Percentiles rank a stretch among this genome's conserved stretches.
phyloP scores from a whole-genome alignment of 768 basidiomycete genomes.

The Tulasnella sp. region DNA sequence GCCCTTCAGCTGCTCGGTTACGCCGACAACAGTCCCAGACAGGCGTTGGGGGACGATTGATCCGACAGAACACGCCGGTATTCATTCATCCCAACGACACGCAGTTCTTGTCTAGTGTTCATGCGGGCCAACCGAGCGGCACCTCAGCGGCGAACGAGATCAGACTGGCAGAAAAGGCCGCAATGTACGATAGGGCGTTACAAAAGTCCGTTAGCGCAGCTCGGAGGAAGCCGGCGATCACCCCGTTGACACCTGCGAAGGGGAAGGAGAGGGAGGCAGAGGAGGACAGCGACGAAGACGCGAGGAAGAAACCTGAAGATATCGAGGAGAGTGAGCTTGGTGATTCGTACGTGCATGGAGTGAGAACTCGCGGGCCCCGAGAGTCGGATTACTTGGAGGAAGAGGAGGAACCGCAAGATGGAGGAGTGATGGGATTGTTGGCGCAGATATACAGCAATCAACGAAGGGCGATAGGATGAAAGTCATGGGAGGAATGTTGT shows the following conservation, averaged over 20 bases:
- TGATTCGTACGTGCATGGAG: conserved; percentile 73
- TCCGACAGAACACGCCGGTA: conserved; percentile 1
- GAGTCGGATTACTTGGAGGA: conserved; percentile 42
- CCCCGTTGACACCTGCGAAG: not conserved
- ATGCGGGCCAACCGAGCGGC: not conserved
- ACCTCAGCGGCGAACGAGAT: conserved; percentile 9
- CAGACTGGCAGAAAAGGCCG: conserved; percentile 51
- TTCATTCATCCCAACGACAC: conserved; percentile 26
- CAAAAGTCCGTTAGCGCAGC: conserved; percentile 34
- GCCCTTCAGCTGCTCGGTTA: not conserved
- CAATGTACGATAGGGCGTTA: conserved; percentile 72
- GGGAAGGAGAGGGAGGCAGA: not conserved
- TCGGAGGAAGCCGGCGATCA: conserved; percentile 30
- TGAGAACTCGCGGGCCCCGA: conserved; percentile 38
- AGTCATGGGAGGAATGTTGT: not conserved
- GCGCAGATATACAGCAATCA: conserved; percentile 69
- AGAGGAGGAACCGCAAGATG: conserved; percentile 62
- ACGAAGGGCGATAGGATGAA: conserved; percentile 30
- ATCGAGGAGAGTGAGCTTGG: conserved; percentile 55
- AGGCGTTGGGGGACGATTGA: not conserved
- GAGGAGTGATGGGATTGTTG: conserved; percentile 77
- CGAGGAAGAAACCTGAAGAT: conserved; percentile 51
- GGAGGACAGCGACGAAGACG: conserved; percentile 37
- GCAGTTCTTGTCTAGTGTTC: conserved; percentile 41
- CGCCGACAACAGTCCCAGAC: conserved; percentile 17